Conservation (phyloP, 129 eudicot genomes). For the Scalesia atractyloides region DNA sequence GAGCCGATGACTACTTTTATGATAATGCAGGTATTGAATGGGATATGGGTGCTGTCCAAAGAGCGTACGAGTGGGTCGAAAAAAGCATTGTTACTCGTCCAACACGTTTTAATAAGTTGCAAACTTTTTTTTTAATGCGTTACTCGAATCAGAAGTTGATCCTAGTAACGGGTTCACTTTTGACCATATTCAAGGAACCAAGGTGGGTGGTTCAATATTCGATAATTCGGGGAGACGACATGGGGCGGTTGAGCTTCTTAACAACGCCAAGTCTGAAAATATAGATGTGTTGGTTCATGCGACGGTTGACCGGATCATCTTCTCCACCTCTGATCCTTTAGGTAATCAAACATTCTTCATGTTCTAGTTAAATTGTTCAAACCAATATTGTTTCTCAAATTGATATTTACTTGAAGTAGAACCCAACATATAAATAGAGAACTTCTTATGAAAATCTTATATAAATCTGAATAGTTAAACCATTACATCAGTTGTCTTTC, state of each 20-base stretch:
- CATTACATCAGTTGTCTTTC: too few relatives aligned
- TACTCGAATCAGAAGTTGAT: conserved; percentile 27
- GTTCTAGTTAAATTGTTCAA: too few relatives aligned
- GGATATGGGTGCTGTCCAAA: conserved; percentile 3
- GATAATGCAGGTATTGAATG: conserved; percentile 23
- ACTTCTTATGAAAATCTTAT: too few relatives aligned
- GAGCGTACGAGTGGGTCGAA: conserved; percentile 24
- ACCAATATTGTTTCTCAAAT: too few relatives aligned
- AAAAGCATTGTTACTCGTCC: conserved; percentile 31
- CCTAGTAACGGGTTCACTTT: conserved; percentile 39
- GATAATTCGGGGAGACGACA: conserved; percentile 47
- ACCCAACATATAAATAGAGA: too few relatives aligned
- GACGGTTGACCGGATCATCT: conserved; percentile 38
- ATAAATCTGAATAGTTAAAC: too few relatives aligned
- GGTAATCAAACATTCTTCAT: conserved; percentile 7
- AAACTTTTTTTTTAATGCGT: conserved; percentile 21
- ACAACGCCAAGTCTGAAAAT: conserved; percentile 26
- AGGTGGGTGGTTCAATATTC: conserved; percentile 38
- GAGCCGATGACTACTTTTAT: conserved; percentile 35
- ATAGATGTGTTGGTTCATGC: conserved; percentile 44
- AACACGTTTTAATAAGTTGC: conserved; percentile 14
- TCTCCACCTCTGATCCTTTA: conserved; percentile 10
- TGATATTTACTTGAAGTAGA: too few relatives aligned
- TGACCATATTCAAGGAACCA: conserved; percentile 40
- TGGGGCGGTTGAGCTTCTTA: conserved; percentile 28